Conservation (phyloP, 169 alveolate species). For the Plasmodium coatneyi region DNA sequence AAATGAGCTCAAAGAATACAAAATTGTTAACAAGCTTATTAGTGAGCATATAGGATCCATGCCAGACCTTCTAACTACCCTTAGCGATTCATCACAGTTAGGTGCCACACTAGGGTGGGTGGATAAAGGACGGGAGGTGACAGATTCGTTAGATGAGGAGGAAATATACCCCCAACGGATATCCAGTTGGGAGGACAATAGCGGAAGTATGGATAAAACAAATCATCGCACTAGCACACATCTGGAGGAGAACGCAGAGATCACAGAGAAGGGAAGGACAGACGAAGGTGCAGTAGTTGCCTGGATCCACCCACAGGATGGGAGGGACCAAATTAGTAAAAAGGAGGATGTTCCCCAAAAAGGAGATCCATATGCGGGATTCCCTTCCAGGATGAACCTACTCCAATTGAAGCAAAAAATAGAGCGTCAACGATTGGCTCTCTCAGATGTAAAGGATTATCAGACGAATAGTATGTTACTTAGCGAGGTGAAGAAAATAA, state of each 20-base stretch:
- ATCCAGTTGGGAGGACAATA: neutral
- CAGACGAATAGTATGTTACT: neutral
- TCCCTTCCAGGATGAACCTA: conserved; percentile 6
- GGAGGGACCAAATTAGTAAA: neutral
- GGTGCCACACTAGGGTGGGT: neutral
- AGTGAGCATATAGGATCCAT: conserved; percentile 3
- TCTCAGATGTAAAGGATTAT: conserved; percentile 15
- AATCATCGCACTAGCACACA: neutral
- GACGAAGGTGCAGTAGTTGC: neutral
- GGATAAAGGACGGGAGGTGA: neutral
- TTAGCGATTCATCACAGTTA: neutral
- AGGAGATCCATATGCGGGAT: neutral
- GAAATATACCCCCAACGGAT: neutral
- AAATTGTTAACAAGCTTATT: conserved; percentile 6
- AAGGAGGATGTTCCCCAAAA: neutral
- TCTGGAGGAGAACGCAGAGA: neutral
- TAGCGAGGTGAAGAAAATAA: neutral
- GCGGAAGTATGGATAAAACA: neutral
- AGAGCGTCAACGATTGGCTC: conserved; percentile 13
- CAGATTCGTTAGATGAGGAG: neutral
- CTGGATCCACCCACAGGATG: neutral
- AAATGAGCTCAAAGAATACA: conserved; percentile 48
- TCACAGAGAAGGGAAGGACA: neutral
- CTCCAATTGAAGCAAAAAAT: conserved; percentile 18
- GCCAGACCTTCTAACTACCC: neutral